phyloP scores from a whole-genome alignment of 2,329 filamentous ascomycete genomes.

The Phialemoniopsis sp. region DNA sequence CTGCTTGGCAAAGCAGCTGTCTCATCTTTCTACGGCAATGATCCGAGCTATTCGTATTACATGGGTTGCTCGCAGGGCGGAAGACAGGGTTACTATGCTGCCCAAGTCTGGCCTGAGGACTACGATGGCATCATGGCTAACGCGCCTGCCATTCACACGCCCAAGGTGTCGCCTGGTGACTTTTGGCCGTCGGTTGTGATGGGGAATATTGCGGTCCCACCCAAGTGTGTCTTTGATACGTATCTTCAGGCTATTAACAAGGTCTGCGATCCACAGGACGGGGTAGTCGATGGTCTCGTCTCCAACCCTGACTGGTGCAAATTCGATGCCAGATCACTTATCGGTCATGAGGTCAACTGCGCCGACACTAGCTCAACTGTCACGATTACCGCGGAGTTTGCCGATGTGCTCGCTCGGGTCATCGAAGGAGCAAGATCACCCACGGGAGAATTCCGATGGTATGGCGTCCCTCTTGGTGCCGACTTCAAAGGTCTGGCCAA shows the following conservation, averaged over 20 bases:
- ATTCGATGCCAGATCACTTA: conserved; percentile 19
- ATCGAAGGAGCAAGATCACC: conserved; percentile 32
- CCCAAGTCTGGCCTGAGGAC: conserved; percentile 46
- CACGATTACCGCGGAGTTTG: conserved; percentile 1
- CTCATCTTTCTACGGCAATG: conserved; percentile 38
- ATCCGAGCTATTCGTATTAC: conserved; percentile 44
- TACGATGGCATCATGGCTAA: conserved; percentile 50
- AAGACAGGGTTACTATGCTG: conserved; percentile 46
- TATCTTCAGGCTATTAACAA: conserved; percentile 29
- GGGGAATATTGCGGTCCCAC: conserved; percentile 21
- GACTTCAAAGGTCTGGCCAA: too few species aligned
- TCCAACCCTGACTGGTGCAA: conserved; percentile 27
- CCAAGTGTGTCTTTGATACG: conserved; percentile 27
- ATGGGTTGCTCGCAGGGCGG: conserved; percentile 52
- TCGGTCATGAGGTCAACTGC: too few species aligned
- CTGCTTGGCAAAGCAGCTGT: conserved; percentile 43
- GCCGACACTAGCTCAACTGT: conserved; percentile 2
- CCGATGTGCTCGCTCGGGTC: conserved; percentile 3
- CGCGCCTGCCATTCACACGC: conserved; percentile 30
- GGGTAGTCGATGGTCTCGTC: conserved; percentile 37
- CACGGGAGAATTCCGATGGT: conserved; percentile 44
- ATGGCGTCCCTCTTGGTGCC: too few species aligned
- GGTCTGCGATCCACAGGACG: conserved; percentile 38
- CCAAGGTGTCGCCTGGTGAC: conserved; percentile 20
- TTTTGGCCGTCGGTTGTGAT: conserved; percentile 25